phyloP scores from a whole-genome alignment of 2,329 filamentous ascomycete species.

The Cladophialophora yegresii region DNA sequence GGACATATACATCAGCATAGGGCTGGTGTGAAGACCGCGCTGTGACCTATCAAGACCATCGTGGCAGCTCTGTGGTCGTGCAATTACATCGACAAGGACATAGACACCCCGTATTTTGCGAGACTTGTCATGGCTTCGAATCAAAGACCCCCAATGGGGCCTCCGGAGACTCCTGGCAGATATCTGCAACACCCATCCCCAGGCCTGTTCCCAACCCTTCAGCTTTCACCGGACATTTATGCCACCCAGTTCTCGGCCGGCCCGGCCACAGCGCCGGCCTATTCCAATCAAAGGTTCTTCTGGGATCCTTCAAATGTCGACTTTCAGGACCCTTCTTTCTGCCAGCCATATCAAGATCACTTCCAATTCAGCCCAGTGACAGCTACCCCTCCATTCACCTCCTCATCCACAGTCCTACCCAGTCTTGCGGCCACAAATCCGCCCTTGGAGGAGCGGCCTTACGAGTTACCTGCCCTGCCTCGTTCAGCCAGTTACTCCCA shows the following conservation, averaged over 20 bases:
- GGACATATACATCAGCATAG: not conserved
- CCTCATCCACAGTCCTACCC: conserved; percentile 33
- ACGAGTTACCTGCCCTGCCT: conserved; percentile 31
- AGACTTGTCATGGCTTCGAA: conserved; percentile 25
- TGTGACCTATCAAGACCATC: not conserved
- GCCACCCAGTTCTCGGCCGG: conserved; percentile 51
- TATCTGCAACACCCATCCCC: conserved; percentile 47
- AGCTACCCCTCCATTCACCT: conserved; percentile 32
- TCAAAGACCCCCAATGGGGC: conserved; percentile 40
- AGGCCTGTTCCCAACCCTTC: conserved; percentile 55
- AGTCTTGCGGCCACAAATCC: conserved; percentile 22
- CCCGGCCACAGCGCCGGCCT: conserved; percentile 58
- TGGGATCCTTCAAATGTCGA: conserved; percentile 45
- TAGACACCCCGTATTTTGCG: not conserved
- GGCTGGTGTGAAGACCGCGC: not conserved
- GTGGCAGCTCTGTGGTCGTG: not conserved
- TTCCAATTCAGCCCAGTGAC: conserved; percentile 29
- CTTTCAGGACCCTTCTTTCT: conserved; percentile 23
- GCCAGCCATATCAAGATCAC: conserved; percentile 34
- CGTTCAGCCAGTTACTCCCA: conserved; percentile 27
- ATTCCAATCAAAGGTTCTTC: conserved; percentile 57
- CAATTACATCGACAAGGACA: not conserved
- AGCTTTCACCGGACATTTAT: conserved; percentile 61
- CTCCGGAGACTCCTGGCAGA: conserved; percentile 50
- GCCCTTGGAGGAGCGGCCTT: conserved; percentile 30